Evolutionary conservation across 805 yeast genomes (phyloP).

Genomic region (Ogataea salicorniae): DNA sequence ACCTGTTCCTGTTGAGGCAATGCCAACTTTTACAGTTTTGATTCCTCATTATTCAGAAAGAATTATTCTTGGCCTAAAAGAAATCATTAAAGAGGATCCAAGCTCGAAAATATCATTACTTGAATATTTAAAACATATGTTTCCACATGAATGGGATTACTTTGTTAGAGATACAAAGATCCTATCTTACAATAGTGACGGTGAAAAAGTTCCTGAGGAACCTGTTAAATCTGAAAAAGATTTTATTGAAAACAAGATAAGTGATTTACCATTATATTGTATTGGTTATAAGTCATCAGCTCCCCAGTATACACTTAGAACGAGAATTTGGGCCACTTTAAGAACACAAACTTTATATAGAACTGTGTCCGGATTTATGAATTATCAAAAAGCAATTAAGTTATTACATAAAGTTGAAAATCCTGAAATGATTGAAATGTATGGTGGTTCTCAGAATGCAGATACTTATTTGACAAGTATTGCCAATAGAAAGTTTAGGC

Average conservation of each 20-base stretch:
- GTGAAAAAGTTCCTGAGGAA: slow-evolving; percentile 24
- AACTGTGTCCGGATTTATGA: slow-evolving; percentile 79
- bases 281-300: slow-evolving; percentile 67
- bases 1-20: slow-evolving; percentile 41
- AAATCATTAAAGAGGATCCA: slow-evolving; percentile 41
- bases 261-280: slow-evolving; percentile 65
- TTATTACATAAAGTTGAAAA: slow-evolving; percentile 64
- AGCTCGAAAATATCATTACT: slow-evolving; percentile 52
- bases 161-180: slow-evolving; percentile 74
- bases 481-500: slow-evolving; percentile 74
- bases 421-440: slow-evolving; percentile 42
- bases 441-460: slow-evolving; percentile 37
- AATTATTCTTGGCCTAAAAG: slow-evolving; percentile 39
- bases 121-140: slow-evolving; percentile 70
- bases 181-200: slow-evolving; percentile 49
- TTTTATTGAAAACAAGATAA: slow-evolving; percentile 38
- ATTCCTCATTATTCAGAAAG: slow-evolving; percentile 51
- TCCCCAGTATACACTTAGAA: slow-evolving; percentile 59
- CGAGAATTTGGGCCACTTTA: slow-evolving; percentile 83
- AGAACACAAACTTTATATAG: slow-evolving; percentile 80
- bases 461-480: slow-evolving; percentile 66
- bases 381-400: slow-evolving; percentile 69
- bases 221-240: slow-evolving; percentile 34
- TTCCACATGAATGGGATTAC: slow-evolving; percentile 73
- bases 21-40: slow-evolving; percentile 48